These are phyloP conservation scores for Picea abies DNA, from an alignment of 83 land plant species.

Conservation along the genomic window DNA sequence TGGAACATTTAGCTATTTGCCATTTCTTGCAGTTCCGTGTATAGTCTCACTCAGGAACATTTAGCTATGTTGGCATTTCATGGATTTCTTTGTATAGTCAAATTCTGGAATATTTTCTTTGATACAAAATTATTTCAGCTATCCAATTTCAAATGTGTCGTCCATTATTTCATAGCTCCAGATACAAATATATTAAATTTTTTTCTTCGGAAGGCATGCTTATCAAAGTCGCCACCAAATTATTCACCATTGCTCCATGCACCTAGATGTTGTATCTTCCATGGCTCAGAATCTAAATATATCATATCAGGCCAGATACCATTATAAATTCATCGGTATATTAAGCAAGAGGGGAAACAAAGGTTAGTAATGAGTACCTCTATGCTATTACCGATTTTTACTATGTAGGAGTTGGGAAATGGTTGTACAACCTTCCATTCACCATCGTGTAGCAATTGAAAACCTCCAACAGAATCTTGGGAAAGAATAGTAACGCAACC, in stretches of 20 bases:
- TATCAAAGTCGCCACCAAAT: slow-evolving; percentile 35
- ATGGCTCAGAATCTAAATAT: slow-evolving; percentile 24
- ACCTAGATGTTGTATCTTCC: slow-evolving; percentile 32
- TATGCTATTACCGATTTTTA: slow-evolving; percentile 37
- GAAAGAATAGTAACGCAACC: slow-evolving; percentile 31
- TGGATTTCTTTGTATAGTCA: too few species aligned
- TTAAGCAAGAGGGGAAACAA: not conserved
- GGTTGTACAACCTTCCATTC: slow-evolving; percentile 25
- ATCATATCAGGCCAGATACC: too few species aligned
- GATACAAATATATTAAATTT: too few species aligned
- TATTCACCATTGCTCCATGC: slow-evolving; percentile 27
- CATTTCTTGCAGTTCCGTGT: too few species aligned
- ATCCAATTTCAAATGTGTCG: too few species aligned
- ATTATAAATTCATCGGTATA: too few species aligned
- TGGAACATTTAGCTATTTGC: too few species aligned
- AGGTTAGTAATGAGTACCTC: slow-evolving; percentile 4
- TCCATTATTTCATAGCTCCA: too few species aligned
- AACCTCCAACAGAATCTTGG: slow-evolving; percentile 21
- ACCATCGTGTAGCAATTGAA: not conserved
- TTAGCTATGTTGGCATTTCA: too few species aligned
- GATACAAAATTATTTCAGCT: too few species aligned
- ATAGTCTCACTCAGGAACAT: too few species aligned
- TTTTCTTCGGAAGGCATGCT: slow-evolving; percentile 16
- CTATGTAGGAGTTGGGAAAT: slow-evolving; percentile 17
- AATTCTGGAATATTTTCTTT: too few species aligned